These are phyloP conservation scores for Aspergillus sp. DNA, from an alignment of 2,329 filamentous ascomycete species.

Conservation along the genomic window DNA sequence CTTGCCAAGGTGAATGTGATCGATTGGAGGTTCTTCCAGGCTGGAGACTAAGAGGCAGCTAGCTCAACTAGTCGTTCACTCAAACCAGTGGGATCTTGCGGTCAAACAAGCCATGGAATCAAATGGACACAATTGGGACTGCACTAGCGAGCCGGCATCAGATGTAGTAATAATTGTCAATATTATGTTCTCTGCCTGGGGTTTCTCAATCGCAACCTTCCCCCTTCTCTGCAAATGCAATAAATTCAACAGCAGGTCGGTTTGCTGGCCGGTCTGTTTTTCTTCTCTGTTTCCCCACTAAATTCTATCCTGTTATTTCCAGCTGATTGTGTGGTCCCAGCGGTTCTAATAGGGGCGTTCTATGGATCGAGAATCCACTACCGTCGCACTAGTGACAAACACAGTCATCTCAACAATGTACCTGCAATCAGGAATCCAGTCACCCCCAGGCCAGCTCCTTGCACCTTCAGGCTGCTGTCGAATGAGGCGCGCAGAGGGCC, in stretches of 20 bases:
- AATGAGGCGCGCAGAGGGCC: slow-evolving; percentile 6
- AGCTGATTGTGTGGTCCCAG: background rate
- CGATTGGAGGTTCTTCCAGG: background rate
- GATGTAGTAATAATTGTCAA: slow-evolving; percentile 24
- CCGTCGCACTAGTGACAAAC: slow-evolving; percentile 29
- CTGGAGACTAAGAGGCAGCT: slow-evolving; percentile 10
- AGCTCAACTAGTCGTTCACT: slow-evolving; percentile 15
- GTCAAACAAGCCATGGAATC: slow-evolving; percentile 23
- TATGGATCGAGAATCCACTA: slow-evolving; percentile 18
- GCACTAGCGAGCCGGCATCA: slow-evolving; percentile 24
- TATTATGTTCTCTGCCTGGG: slow-evolving; percentile 7
- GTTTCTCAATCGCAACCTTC: background rate
- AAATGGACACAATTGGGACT: slow-evolving; percentile 16
- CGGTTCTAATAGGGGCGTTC: slow-evolving; percentile 10
- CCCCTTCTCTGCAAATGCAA: no score
- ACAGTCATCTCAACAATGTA: slow-evolving; percentile 19
- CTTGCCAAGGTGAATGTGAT: slow-evolving; percentile 3
- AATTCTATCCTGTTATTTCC: slow-evolving; percentile 5
- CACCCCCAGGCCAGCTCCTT: background rate
- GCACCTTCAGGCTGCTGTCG: background rate
- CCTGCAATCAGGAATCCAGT: background rate
- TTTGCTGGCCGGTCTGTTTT: background rate
- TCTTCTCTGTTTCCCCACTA: background rate
- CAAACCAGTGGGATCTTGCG: slow-evolving; percentile 14
- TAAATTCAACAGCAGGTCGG: no score